Conservation (phyloP, 176 grass and related monocot species). For the Thinopyrum elongatum region DNA sequence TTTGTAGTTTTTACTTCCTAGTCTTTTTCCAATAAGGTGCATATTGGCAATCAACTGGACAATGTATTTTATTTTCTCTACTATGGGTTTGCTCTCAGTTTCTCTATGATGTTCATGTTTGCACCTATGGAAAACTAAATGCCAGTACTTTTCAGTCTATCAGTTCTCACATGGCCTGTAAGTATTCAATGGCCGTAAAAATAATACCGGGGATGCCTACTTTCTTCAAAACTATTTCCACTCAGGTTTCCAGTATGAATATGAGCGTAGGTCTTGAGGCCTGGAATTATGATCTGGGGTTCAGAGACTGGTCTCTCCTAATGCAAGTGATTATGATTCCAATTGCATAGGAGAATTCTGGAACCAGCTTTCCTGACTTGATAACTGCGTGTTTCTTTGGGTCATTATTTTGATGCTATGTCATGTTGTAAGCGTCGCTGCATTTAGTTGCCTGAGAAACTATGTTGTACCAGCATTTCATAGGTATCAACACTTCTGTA, state of each 20-base stretch:
- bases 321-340: constrained; percentile 5
- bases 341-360: not conserved
- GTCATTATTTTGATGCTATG: constrained; percentile 4
- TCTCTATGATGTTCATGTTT: constrained; percentile 1
- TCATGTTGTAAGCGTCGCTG: not conserved
- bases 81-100: constrained; percentile 20
- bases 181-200: not conserved
- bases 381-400: not conserved
- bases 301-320: not conserved
- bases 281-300: not conserved
- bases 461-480: not conserved
- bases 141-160: not conserved
- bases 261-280: not conserved
- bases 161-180: not conserved
- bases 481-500: not conserved
- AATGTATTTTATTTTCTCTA: constrained; percentile 19
- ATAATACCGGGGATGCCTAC: not conserved
- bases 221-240: not conserved
- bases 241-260: not conserved
- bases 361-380: constrained; percentile 1
- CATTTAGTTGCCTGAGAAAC: not conserved
- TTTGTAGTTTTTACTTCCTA: constrained; percentile 30
- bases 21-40: constrained; percentile 41
- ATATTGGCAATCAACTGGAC: constrained; percentile 32
- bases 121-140: constrained; percentile 16